phyloP scores from a whole-genome alignment of 1,284 basidiomycete species.

The Somion occarium region DNA sequence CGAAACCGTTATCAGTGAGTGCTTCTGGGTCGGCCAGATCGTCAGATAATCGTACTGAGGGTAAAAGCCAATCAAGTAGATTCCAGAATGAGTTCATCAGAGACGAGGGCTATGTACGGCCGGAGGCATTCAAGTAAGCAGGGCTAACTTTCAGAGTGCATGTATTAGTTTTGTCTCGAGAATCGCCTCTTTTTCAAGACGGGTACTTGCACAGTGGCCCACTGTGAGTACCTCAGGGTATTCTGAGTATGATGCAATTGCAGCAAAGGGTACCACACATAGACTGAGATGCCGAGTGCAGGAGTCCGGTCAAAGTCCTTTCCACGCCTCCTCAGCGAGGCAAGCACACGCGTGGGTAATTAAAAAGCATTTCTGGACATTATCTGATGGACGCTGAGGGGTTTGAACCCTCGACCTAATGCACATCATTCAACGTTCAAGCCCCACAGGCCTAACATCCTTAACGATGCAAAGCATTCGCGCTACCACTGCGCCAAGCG shows the following conservation, averaged over 20 bases:
- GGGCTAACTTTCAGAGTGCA: too few species aligned
- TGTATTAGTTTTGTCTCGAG: too few species aligned
- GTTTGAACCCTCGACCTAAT: conserved; percentile 5
- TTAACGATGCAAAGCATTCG: conserved; percentile 5
- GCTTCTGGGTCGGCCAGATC: conserved; percentile 8
- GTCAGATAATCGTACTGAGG: conserved; percentile 8
- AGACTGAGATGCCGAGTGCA: too few species aligned
- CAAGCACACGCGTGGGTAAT: not conserved
- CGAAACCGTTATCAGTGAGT: not conserved
- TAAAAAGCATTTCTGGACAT: too few species aligned
- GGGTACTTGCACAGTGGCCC: too few species aligned
- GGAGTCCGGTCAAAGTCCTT: too few species aligned
- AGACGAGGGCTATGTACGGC: not conserved
- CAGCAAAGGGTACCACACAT: not conserved
- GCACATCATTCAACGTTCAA: not conserved
- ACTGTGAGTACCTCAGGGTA: too few species aligned
- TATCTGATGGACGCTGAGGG: conserved; percentile 5
- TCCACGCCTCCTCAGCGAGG: not conserved
- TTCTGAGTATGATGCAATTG: not conserved
- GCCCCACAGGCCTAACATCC: too few species aligned
- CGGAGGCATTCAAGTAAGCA: not conserved
- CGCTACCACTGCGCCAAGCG: conserved; percentile 7
- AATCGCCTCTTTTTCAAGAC: too few species aligned
- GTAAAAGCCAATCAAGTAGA: conserved; percentile 8
- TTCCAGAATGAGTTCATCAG: conserved; percentile 10